Conservation (phyloP, 768 basidiomycete species). For the Psilocybe tampanensis region DNA sequence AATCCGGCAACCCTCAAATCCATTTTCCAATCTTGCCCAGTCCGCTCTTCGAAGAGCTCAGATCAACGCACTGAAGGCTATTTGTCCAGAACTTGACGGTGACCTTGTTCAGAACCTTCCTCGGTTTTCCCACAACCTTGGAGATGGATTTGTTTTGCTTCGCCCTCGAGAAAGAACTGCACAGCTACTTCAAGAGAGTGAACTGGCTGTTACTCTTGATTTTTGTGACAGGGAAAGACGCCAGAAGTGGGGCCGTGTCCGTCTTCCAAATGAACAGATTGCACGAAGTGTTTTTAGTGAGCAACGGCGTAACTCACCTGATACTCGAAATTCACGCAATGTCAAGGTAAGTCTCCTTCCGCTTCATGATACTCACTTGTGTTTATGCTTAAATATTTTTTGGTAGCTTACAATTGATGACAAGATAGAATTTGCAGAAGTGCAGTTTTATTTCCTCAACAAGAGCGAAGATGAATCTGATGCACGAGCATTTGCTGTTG, state of each 20-base stretch:
- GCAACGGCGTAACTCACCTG: constrained; percentile 4
- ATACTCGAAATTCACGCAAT: constrained; percentile 20
- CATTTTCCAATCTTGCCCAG: constrained; percentile 9
- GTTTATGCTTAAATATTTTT: not conserved
- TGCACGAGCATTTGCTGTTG: constrained; percentile 10
- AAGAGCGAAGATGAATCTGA: not conserved
- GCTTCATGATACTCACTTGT: not conserved
- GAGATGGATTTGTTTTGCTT: constrained; percentile 14
- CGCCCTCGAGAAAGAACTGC: constrained; percentile 15
- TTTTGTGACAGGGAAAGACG: constrained; percentile 2
- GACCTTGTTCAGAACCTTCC: constrained; percentile 1
- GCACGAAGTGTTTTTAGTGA: constrained; percentile 36
- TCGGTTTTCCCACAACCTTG: constrained; percentile 5
- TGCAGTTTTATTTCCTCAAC: constrained; percentile 19
- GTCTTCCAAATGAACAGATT: constrained; percentile 39
- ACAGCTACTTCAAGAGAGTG: not conserved
- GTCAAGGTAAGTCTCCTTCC: constrained; percentile 19
- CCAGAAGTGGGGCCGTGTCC: constrained; percentile 34
- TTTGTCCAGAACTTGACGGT: constrained; percentile 8
- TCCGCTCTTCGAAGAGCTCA: constrained; percentile 8
- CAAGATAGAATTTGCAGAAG: constrained; percentile 16
- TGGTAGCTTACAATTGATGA: constrained; percentile 7
- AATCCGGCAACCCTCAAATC: constrained; percentile 13
- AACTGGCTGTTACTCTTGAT: not conserved
- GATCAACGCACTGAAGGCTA: constrained; percentile 9